Evolutionary conservation across 129 eudicot genomes (phyloP), one percentile per base, ranked within the genome.

Genomic region (Mikania micrantha): DNA sequence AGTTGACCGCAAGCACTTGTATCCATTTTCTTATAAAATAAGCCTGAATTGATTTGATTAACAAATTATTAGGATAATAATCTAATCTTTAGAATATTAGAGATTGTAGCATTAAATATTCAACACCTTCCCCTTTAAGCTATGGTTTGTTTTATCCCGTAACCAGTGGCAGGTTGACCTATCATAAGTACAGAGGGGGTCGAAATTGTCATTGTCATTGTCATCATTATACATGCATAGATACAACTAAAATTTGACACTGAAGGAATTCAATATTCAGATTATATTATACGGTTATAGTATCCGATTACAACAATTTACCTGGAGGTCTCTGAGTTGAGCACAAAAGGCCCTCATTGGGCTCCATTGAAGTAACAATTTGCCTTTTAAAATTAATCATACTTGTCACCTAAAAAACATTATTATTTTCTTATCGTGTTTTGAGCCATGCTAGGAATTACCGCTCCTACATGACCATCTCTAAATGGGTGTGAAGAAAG

Each of bases 291-390:
- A 34, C 0, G 66, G 29, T 48, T 35, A 36, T 19, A 2, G 65
- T 19, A 20, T 29, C 24, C 13, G 56, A 38, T 60, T 59, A 49
- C n/a, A 50, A 9, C 67, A 31, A n/a, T 53, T 61, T 79, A 93
- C 98, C 96, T 86, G 31, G 60, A 57, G 53, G 77, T 63, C 69
- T 93, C 98, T 1, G 98, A 88, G 78, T 88, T 89, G 25, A 93
- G 85, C 50, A 86, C 81, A 77, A 93, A 93, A 71, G 84, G 31
- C 88, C 96, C 71, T 88, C 96, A 77, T 93, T 88, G 63, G 98
- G 96, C 65, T 93, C 96, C 98, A 93, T 88, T 15, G 98, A 93
- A 38, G 96, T 93, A 48, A 88, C 96, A 57, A 77, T 50, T n/a
- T 17, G 58, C 56, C n/a, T n/a, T n/a, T n/a, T n/a, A n/a, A n/a